Base-by-base conservation (phyloP, 495 filamentous ascomycete species). In the Daldinia childiae region DNA sequence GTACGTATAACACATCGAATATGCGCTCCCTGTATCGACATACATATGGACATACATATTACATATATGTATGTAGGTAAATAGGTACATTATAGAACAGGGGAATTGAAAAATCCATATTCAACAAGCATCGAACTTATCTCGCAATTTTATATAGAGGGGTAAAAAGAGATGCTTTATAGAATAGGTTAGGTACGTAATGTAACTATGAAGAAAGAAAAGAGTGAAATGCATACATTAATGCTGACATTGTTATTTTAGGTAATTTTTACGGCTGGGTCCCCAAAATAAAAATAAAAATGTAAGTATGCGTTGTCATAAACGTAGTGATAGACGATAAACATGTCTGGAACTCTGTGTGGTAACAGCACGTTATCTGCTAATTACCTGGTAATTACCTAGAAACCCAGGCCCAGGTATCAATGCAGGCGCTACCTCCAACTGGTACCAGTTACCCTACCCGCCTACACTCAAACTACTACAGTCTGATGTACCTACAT, bases 281-380 rank as follows among this genome's bases (percentile, higher is more conserved):
- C 43, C 19, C 17, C 19, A 48, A 52, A 29, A 52, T 27, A 52
- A 52, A 52, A n/a, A 52, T 7, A n/a, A 52, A 30, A 27, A 52
- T 24, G 50, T 6, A 29, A 54, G 59, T 63, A 63, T 63, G 60
- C 48, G 60, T 63, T 63, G 60, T 62, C 59, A 62, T 62, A 51
- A 62, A 43, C 30, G 58, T 29, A 24, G n/a, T n/a, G n/a, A n/a
- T n/a, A n/a, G n/a, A n/a, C n/a, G 6, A 54, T 29, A 29, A 54
- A 12, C 43, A 48, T 36, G 43, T 21, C 17, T 24, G 43, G 9
- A 21, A 48, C 17, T 48, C 21, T 48, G 15, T 26, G 48, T 9
- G 27, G 30, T 54, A 54, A 54, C 26, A 17, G 50, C 50, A 54
- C 50, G 43, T 48, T 48, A 48, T 54, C 50, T n/a, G 50, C 14